Base-by-base conservation (phyloP, 108 stramenopile species). In the Parietichytrium sp. region DNA sequence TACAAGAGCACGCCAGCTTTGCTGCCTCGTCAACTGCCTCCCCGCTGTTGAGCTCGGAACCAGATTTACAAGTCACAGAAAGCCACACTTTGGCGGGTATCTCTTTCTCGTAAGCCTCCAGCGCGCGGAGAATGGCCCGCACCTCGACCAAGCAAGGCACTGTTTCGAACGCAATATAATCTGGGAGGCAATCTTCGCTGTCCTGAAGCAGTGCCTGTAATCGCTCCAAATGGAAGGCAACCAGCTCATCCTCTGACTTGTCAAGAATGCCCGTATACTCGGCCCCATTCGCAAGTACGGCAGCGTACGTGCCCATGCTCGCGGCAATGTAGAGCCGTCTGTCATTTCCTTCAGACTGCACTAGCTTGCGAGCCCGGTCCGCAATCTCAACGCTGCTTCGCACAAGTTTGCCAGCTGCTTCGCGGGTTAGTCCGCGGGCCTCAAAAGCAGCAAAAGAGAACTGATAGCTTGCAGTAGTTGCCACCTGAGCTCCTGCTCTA, bases 301-400 rank as follows among this genome's bases (percentile, higher is more conserved):
- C 61, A 8, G 38, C 61, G 20, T 45, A 72, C 38, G 38, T 72
- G 15, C 61, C 61, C 0, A 72, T 33, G 33, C 61, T 72, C 16
- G 61, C 61, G 8, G 61, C 61, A 8, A 72, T 42, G n/a, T n/a
- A n/a, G n/a, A n/a, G n/a, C n/a, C n/a, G n/a, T n/a, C n/a, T n/a
- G n/a, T n/a, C n/a, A n/a, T n/a, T n/a, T n/a, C n/a, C n/a, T n/a
- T n/a, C n/a, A n/a, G n/a, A n/a, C n/a, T n/a, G n/a, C n/a, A n/a
- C n/a, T n/a, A n/a, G n/a, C 61, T 72, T 72, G 61, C 61, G 61
- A 25, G 61, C 61, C 20, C 45, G 36, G 61, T 42, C 38, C 61
- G 61, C 61, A 8, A 72, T 20, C 23, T 33, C 61, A 20, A 72
- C 61, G 2, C 61, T 42, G 38, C 45, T 8, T 6, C 61, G 61